Conservation (phyloP, 202 grass and related monocot species). For the Brachypodium distachyon region DNA sequence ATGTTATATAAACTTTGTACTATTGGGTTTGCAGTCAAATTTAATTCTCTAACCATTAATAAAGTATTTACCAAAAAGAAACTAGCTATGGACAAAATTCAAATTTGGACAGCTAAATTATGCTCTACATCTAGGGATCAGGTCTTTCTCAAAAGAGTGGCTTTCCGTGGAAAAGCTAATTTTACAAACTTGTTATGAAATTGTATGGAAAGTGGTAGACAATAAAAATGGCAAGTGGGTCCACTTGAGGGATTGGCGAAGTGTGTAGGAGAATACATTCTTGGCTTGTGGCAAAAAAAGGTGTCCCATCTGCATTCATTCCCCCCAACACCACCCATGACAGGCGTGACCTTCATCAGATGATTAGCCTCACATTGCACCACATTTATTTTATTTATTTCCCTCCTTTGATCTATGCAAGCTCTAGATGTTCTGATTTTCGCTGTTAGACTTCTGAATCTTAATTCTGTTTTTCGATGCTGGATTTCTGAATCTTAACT, state of each 20-base stretch:
- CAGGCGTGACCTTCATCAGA: slow-evolving; percentile 38
- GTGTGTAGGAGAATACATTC: slow-evolving; percentile 23
- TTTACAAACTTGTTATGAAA: neutral
- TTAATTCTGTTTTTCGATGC: neutral
- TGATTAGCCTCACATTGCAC: slow-evolving; percentile 23
- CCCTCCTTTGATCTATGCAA: neutral
- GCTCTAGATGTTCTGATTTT: neutral
- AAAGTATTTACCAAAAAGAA: too few species aligned
- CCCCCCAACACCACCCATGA: neutral
- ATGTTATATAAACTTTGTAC: too few species aligned
- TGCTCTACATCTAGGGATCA: too few species aligned
- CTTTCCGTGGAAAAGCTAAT: slow-evolving; percentile 12
- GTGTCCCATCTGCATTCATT: neutral
- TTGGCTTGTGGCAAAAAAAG: slow-evolving; percentile 33
- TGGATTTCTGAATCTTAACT: too few species aligned
- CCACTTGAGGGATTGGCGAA: slow-evolving; percentile 1
- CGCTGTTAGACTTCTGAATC: too few species aligned
- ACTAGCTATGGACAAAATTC: too few species aligned
- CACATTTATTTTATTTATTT: neutral
- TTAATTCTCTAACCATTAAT: too few species aligned
- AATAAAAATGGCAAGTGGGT: slow-evolving; percentile 3
- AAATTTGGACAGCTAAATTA: too few species aligned
- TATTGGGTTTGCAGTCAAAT: too few species aligned
- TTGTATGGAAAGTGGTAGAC: too few species aligned
- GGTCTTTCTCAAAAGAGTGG: neutral